A percentile compares a stretch with the other conserved stretches of the same genome.
phyloP scores from a whole-genome alignment of 345 rosid species.

The Salix purpurea region DNA sequence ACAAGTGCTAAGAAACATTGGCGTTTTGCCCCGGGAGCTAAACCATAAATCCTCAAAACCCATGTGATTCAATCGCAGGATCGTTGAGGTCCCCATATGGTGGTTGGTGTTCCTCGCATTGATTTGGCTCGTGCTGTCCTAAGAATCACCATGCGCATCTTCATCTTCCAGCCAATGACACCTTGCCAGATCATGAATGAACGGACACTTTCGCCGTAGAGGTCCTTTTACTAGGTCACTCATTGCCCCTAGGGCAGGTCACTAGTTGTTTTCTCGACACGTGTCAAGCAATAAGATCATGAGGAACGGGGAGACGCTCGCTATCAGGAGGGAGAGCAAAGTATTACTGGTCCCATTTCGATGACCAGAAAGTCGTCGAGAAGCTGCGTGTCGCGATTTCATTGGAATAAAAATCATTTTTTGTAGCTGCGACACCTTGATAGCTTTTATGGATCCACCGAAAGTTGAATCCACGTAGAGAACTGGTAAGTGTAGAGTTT shows the following conservation, averaged over 20 bases:
- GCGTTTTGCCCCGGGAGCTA: too few species aligned
- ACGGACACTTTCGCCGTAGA: neutral
- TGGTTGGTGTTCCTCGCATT: neutral
- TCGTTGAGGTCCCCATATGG: neutral
- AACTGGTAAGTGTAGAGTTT: neutral
- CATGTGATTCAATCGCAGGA: neutral
- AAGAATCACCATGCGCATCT: neutral
- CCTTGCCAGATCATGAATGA: neutral
- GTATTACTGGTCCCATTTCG: neutral
- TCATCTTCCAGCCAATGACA: neutral
- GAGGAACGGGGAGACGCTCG: neutral
- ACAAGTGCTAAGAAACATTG: too few species aligned
- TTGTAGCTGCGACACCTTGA: neutral
- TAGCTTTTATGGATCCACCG: conserved; percentile 13
- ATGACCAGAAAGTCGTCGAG: neutral
- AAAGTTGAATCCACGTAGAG: conserved; percentile 19
- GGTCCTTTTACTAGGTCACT: neutral
- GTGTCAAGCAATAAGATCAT: neutral
- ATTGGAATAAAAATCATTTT: conserved; percentile 1
- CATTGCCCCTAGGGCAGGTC: conserved; percentile 7
- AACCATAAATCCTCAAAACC: too few species aligned
- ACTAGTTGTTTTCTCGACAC: neutral
- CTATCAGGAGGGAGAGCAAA: neutral
- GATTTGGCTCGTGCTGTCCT: neutral
- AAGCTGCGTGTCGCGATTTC: neutral